These are phyloP conservation scores for Auricularia sp. DNA, from an alignment of 768 basidiomycete genomes.

Conservation along the genomic window DNA sequence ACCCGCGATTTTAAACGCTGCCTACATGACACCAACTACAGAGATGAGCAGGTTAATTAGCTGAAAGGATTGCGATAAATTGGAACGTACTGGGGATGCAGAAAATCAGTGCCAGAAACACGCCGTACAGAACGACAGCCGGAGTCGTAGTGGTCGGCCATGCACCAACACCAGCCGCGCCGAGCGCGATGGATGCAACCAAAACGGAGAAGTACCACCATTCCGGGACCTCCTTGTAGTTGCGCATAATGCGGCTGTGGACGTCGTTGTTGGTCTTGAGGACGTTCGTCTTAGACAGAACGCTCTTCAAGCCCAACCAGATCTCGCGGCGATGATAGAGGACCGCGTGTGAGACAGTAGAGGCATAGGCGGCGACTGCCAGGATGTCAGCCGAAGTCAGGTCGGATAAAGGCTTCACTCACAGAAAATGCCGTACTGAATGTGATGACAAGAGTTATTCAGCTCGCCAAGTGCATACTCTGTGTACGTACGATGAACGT, in stretches of 20 bases:
- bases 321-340: slow-evolving; percentile 52
- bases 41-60: neutral
- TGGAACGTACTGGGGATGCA: slow-evolving; percentile 13
- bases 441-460: slow-evolving; percentile 21
- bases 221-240: slow-evolving; percentile 49
- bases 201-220: slow-evolving; percentile 43
- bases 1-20: too few species aligned
- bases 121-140: slow-evolving; percentile 1
- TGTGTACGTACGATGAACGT: neutral
- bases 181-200: slow-evolving; percentile 21
- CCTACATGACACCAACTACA: neutral
- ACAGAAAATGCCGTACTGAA: slow-evolving; percentile 20
- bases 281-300: slow-evolving; percentile 62
- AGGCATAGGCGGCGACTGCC: slow-evolving; percentile 32
- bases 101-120: slow-evolving; percentile 15
- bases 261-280: slow-evolving; percentile 34
- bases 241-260: slow-evolving; percentile 49
- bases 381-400: neutral
- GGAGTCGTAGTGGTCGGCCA: slow-evolving; percentile 18
- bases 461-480: too few species aligned
- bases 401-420: slow-evolving; percentile 11
- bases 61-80: slow-evolving; percentile 5
- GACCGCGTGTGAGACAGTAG: slow-evolving; percentile 33
- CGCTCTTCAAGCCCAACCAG: slow-evolving; percentile 41
- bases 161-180: slow-evolving; percentile 20